These are phyloP conservation scores for Astrothelium macrocarpum DNA, from an alignment of 495 filamentous ascomycete species.

Conservation along the genomic window DNA sequence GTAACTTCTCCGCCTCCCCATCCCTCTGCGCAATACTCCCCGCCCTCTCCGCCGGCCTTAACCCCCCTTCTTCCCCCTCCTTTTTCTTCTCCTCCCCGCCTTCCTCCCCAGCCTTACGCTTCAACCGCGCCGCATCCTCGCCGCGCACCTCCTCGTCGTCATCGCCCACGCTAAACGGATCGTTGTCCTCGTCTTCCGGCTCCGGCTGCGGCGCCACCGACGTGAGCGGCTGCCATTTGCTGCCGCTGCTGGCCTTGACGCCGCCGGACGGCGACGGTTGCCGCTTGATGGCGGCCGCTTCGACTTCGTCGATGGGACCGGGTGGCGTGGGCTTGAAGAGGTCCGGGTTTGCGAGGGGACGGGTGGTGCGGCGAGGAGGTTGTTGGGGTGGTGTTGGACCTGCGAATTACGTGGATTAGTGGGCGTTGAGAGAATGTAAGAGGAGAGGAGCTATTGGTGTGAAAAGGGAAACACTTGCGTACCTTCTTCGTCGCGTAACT, in stretches of 20 bases:
- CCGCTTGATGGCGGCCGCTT: slow-evolving; percentile 41
- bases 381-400: slow-evolving; percentile 8
- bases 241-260: slow-evolving; percentile 42
- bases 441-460: too few relatives aligned
- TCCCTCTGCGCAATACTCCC: slow-evolving; percentile 35
- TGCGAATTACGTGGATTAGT: not conserved
- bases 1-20: slow-evolving; percentile 34
- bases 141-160: slow-evolving; percentile 90
- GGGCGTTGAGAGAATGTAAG: too few relatives aligned
- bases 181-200: slow-evolving; percentile 68
- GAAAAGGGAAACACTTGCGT: slow-evolving; percentile 8
- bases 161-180: slow-evolving; percentile 93
- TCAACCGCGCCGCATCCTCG: slow-evolving; percentile 58
- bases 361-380: slow-evolving; percentile 29
- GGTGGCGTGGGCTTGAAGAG: slow-evolving; percentile 67
- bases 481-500: slow-evolving; percentile 72
- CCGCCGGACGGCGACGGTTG: slow-evolving; percentile 26
- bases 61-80: slow-evolving; percentile 26
- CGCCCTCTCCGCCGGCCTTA: slow-evolving; percentile 29
- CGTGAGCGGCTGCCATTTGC: slow-evolving; percentile 95
- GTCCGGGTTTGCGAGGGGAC: slow-evolving; percentile 66
- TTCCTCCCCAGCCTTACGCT: slow-evolving; percentile 47
- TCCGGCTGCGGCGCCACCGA: slow-evolving; percentile 73
- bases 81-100: slow-evolving; percentile 19
- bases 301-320: slow-evolving; percentile 57